Percentiles rank a stretch among this genome's conserved stretches.
Conservation (phyloP, 2,329 filamentous ascomycete genomes). For the Claviceps monticola region DNA sequence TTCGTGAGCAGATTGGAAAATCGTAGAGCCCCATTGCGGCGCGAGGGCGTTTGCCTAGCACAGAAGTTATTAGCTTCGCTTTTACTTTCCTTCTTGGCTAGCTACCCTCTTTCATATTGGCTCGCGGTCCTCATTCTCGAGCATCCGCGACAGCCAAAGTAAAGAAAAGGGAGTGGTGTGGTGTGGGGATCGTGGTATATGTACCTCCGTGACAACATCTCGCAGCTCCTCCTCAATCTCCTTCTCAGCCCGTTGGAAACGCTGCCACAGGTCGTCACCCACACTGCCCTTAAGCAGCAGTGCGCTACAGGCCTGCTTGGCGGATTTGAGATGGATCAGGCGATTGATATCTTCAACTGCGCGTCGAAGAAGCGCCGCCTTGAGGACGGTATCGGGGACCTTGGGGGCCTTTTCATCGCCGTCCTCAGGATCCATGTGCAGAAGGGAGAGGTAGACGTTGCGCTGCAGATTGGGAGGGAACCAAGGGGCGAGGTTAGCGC, state of each 20-base stretch:
- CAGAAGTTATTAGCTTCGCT: not conserved
- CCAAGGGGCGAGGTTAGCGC: slow-evolving; percentile 82
- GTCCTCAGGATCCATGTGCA: slow-evolving; percentile 57
- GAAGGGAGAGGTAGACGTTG: slow-evolving; percentile 85
- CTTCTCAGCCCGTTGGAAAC: slow-evolving; percentile 83
- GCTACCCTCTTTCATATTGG: not conserved
- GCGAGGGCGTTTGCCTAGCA: slow-evolving; percentile 75
- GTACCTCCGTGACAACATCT: slow-evolving; percentile 84
- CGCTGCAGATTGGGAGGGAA: slow-evolving; percentile 83
- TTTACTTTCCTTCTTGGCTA: not conserved
- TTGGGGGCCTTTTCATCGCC: slow-evolving; percentile 51
- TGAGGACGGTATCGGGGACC: slow-evolving; percentile 72
- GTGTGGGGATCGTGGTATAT: slow-evolving; percentile 9
- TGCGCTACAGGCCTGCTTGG: slow-evolving; percentile 75
- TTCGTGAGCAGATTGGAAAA: slow-evolving; percentile 96
- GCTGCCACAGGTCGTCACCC: slow-evolving; percentile 89
- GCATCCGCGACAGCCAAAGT: not conserved
- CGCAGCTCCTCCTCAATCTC: slow-evolving; percentile 94
- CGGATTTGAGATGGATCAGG: slow-evolving; percentile 74
- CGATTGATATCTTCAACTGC: slow-evolving; percentile 88
- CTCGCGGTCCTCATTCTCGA: not conserved
- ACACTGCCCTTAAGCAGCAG: slow-evolving; percentile 83
- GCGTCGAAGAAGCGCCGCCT: slow-evolving; percentile 75
- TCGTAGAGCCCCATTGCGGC: slow-evolving; percentile 80
- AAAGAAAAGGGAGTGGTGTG: not conserved